phyloP scores from a whole-genome alignment of 768 basidiomycete species.

The Antrodiella citrinella region DNA sequence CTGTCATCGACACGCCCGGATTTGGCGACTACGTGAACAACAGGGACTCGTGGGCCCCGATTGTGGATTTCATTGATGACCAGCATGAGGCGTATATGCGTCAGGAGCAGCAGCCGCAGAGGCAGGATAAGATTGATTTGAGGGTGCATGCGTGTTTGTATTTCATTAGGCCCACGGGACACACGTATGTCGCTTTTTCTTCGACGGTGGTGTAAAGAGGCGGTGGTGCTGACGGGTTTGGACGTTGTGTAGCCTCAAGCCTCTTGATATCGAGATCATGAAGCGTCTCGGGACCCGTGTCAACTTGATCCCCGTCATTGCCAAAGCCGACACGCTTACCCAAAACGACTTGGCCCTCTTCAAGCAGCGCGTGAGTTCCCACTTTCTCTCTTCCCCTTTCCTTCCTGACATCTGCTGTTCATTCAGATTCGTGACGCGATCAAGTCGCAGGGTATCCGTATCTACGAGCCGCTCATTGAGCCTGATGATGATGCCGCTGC shows the following conservation, averaged over 20 bases:
- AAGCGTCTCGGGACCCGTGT: constrained; percentile 97
- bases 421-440: constrained; percentile 81
- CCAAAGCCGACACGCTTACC: constrained; percentile 96
- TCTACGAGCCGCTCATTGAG: constrained; percentile 92
- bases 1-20: constrained; percentile 97
- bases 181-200: constrained; percentile 60
- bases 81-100: constrained; percentile 94
- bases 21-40: constrained; percentile 99
- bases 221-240: neutral
- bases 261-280: constrained; percentile 99
- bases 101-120: constrained; percentile 98
- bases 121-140: constrained; percentile 89
- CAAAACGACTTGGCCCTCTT: constrained; percentile 86
- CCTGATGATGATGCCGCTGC: constrained; percentile 72
- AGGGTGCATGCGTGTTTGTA: constrained; percentile 95
- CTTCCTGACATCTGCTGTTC: neutral
- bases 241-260: constrained; percentile 63
- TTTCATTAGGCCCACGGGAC: constrained; percentile 93
- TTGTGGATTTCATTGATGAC: constrained; percentile 97
- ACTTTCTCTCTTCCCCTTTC: constrained; percentile 7
- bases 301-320: constrained; percentile 95
- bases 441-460: constrained; percentile 84
- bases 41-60: constrained; percentile 96
- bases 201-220: neutral
- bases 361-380: constrained; percentile 78